phyloP scores from a whole-genome alignment of 225 moss, liverwort and hornwort genomes.

The Lunularia cruciata region DNA sequence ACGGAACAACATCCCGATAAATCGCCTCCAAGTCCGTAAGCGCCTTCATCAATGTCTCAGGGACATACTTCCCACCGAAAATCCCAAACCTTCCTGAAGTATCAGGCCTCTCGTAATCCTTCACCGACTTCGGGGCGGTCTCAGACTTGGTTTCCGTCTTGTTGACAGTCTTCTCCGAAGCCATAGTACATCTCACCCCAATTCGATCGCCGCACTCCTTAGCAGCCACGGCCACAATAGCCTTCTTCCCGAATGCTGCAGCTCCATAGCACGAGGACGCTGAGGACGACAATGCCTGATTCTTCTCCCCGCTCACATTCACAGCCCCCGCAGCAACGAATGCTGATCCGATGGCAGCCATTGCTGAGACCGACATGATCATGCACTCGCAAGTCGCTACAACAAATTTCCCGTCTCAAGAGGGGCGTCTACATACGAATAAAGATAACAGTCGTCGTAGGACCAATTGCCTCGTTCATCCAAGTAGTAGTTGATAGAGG shows the following conservation, averaged over 20 bases:
- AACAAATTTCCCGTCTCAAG: too few species aligned
- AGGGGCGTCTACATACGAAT: too few species aligned
- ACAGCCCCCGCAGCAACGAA: not conserved
- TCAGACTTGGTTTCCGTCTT: conserved; percentile 8
- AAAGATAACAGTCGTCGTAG: not conserved
- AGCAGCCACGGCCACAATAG: not conserved
- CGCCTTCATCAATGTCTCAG: conserved; percentile 94
- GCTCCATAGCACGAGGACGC: conserved; percentile 5
- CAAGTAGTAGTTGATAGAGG: too few species aligned
- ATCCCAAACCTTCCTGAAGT: conserved; percentile 85
- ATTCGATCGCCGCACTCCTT: not conserved
- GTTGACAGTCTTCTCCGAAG: conserved; percentile 27
- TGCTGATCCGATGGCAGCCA: conserved; percentile 17
- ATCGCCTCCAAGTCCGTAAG: conserved; percentile 66
- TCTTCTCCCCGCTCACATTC: not conserved
- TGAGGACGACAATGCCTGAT: not conserved
- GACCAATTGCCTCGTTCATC: not conserved
- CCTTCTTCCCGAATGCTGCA: not conserved
- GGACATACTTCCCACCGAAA: conserved; percentile 97
- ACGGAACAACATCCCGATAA: conserved; percentile 58
- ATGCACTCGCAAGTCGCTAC: too few species aligned
- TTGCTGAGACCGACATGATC: conserved; percentile 15
- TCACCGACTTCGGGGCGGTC: conserved; percentile 30
- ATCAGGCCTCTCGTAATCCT: conserved; percentile 83
- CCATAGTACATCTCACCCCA: conserved; percentile 26